Base-by-base conservation (phyloP, 2,329 filamentous ascomycete species). In the Macrophomina pseudophaseolina region DNA sequence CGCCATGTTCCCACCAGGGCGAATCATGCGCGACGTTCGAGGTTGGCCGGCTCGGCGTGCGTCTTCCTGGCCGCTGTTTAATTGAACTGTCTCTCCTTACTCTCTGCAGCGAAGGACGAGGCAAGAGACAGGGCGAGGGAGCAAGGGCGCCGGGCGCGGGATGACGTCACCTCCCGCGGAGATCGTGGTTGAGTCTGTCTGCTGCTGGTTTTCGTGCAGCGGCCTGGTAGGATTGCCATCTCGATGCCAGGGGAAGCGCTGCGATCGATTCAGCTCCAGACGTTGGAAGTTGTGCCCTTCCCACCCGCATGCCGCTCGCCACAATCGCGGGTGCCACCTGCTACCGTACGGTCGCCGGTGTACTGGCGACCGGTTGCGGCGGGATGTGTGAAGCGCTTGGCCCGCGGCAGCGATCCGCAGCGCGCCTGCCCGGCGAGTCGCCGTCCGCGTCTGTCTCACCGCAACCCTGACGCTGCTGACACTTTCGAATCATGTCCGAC, bases 1-100 rank as follows among this genome's bases (percentile, higher is more conserved):
- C 28, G 54, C 56, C 23, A 46, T 60, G 54, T 59, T 59, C 56
- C 56, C 56, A 46, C 56, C 56, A 48, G 40, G 28, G 16, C 56
- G 56, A 60, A 23, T 60, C 56, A 48, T 60, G 56, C 42, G 40
- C 56, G 56, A 48, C 56, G 56, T 60, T 23, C 40, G 56, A 60
- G 7, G 28, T 46, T 60, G 40, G 12, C 52, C 6, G 49, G 16
- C 11, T 28, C 28, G 23, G 1, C 23, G 49, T 9, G 23, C 23
- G 23, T 32, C 30, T 12, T n/a, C 11, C 8, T 30, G 49, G 28
- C 18, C 8, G 18, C 4, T 51, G 52, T 40, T 9, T 23, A 14
- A 35, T 23, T 35, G 52, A 11, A 7, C 9, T 30, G 18, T 28
- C 48, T 30, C 48, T 11, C 18, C 48, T 23, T 30, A 23, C 23